Conservation (phyloP, 2,329 filamentous ascomycete genomes). For the Aureobasidium zeae region DNA sequence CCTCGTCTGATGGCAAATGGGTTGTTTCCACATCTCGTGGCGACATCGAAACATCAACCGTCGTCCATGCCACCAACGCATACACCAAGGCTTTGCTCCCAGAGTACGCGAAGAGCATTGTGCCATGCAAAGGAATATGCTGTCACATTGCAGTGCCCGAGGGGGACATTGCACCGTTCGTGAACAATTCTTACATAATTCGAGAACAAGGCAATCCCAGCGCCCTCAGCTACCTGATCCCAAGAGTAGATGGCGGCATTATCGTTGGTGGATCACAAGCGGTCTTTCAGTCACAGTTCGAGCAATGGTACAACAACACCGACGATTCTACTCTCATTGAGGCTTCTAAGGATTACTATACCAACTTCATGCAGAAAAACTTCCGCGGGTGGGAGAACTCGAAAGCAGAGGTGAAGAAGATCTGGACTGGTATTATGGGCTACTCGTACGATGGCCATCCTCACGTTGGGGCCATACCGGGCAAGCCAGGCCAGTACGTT, state of each 20-base stretch:
- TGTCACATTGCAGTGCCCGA: constrained; percentile 20
- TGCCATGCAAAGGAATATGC: constrained; percentile 28
- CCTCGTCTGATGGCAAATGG: constrained; percentile 16
- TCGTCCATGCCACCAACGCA: constrained; percentile 31
- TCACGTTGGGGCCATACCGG: constrained; percentile 38
- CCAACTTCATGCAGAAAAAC: constrained; percentile 40
- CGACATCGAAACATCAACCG: constrained; percentile 19
- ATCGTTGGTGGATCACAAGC: constrained; percentile 37
- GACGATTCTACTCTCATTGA: constrained; percentile 41
- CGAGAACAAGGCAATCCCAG: constrained; percentile 18
- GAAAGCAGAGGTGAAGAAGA: constrained; percentile 28
- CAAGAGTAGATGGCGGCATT: constrained; percentile 38
- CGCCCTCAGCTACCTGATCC: constrained; percentile 34
- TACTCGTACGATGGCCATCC: constrained; percentile 26
- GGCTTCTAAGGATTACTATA: constrained; percentile 36
- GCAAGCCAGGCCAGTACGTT: constrained; percentile 34
- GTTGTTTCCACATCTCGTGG: constrained; percentile 21
- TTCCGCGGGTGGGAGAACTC: constrained; percentile 43
- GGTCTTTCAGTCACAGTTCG: constrained; percentile 27
- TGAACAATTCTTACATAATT: constrained; percentile 25
- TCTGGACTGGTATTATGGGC: constrained; percentile 36
- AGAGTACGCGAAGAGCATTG: constrained; percentile 26
- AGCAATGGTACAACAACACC: constrained; percentile 39
- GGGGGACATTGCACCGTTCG: constrained; percentile 19
- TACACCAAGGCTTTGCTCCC: constrained; percentile 29